phyloP scores from a whole-genome alignment of 2,329 filamentous ascomycete species.

The Neonectria neomacrospora region DNA sequence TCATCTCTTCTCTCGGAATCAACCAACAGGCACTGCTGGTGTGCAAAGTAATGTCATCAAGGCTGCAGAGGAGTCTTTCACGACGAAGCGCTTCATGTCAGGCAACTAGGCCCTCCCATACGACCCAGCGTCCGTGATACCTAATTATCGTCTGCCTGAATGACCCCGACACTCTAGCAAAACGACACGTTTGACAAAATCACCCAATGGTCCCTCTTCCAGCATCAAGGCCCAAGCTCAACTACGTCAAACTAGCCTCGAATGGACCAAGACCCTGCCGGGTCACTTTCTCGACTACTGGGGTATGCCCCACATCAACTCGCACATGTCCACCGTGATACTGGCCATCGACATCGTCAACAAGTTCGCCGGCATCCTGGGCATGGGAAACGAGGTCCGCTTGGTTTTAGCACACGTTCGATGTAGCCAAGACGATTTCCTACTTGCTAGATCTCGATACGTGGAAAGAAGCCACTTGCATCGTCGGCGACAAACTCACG shows the following conservation, averaged over 20 bases:
- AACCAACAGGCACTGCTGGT: conserved; percentile 10
- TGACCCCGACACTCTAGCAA: background rate
- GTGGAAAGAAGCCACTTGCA: conserved; percentile 54
- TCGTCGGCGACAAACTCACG: conserved; percentile 55
- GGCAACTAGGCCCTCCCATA: conserved; percentile 25
- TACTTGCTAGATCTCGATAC: conserved; percentile 52
- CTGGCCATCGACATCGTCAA: conserved; percentile 57
- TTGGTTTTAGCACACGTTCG: conserved; percentile 61
- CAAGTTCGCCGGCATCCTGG: conserved; percentile 60
- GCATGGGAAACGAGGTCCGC: conserved; percentile 55
- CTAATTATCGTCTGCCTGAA: background rate
- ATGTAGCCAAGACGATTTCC: conserved; percentile 60
- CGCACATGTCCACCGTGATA: conserved; percentile 52
- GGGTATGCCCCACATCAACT: conserved; percentile 51
- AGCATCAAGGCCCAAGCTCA: background rate
- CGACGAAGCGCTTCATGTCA: conserved; percentile 24
- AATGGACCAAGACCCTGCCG: conserved; percentile 52
- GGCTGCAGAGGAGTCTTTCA: conserved; percentile 13
- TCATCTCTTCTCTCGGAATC: conserved; percentile 16
- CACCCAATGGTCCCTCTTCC: conserved; percentile 13
- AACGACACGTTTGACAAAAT: background rate
- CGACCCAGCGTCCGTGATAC: conserved; percentile 11
- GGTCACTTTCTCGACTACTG: conserved; percentile 61
- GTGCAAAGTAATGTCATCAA: conserved; percentile 15
- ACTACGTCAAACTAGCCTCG: conserved; percentile 38